These are phyloP conservation scores for Glonium stellatum DNA, from an alignment of 495 filamentous ascomycete species.

Conservation along the genomic window DNA sequence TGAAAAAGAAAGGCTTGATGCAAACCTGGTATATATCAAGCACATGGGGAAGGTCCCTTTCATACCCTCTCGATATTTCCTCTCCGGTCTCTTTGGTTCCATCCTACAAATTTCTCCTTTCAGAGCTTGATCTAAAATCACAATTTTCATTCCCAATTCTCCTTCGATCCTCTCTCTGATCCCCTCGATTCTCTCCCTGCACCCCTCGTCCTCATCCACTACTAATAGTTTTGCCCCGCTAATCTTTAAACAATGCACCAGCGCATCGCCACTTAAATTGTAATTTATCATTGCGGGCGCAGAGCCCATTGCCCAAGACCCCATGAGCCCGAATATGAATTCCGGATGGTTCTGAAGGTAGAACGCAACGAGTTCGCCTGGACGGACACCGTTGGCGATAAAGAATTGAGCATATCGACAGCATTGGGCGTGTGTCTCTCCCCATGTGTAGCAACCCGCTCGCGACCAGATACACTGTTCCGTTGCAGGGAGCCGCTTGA, in stretches of 20 bases:
- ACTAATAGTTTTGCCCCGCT: constrained; percentile 53
- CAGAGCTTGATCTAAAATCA: constrained; percentile 44
- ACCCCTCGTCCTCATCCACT: constrained; percentile 56
- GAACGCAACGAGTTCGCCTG: constrained; percentile 61
- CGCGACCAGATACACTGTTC: constrained; percentile 60
- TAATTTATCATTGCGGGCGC: constrained; percentile 69
- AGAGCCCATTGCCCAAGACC: constrained; percentile 55
- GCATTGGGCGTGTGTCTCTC: constrained; percentile 46
- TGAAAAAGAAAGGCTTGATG: not conserved
- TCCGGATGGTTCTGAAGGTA: constrained; percentile 64
- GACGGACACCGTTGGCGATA: constrained; percentile 50
- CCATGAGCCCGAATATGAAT: constrained; percentile 60
- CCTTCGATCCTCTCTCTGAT: constrained; percentile 42
- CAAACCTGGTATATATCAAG: constrained; percentile 59
- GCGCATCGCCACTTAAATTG: constrained; percentile 56
- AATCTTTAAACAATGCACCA: constrained; percentile 64
- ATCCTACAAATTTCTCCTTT: constrained; percentile 45
- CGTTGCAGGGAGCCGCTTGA: constrained; percentile 41
- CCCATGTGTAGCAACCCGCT: constrained; percentile 55
- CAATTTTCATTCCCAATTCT: constrained; percentile 48
- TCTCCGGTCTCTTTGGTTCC: constrained; percentile 44
- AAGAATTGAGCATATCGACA: constrained; percentile 63
- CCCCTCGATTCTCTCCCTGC: constrained; percentile 50
- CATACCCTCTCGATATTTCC: constrained; percentile 44
- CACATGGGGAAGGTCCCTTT: constrained; percentile 47